These are phyloP conservation scores for Microdochium trichocladiopsis DNA, from an alignment of 2,329 filamentous ascomycete species.

Conservation along the genomic window DNA sequence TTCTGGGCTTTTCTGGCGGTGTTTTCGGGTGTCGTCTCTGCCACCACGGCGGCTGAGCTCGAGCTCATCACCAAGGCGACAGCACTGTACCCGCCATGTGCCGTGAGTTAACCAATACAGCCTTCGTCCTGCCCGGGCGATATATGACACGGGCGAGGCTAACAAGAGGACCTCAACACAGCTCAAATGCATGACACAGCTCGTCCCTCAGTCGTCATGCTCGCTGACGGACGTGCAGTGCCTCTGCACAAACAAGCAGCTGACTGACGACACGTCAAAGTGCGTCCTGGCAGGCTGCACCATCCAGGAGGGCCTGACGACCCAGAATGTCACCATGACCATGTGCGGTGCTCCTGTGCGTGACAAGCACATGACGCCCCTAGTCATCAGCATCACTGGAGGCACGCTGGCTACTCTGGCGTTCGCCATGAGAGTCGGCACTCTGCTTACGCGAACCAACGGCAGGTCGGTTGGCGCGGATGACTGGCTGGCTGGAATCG, in stretches of 20 bases:
- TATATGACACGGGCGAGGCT: too few relatives aligned
- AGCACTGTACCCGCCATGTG: too few relatives aligned
- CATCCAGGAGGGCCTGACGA: not conserved
- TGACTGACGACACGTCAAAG: not conserved
- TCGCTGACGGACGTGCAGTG: not conserved
- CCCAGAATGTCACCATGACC: conserved; percentile 6
- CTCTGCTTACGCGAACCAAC: conserved; percentile 1
- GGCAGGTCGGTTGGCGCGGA: conserved; percentile 7
- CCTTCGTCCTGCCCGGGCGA: too few relatives aligned
- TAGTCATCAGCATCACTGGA: conserved; percentile 7
- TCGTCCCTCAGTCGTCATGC: not conserved
- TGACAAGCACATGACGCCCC: conserved; percentile 4
- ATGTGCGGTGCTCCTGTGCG: conserved; percentile 6
- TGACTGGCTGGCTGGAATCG: conserved; percentile 7
- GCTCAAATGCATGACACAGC: not conserved
- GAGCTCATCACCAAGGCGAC: too few relatives aligned
- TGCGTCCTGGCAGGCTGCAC: not conserved
- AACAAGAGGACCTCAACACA: not conserved
- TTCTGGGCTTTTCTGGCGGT: too few relatives aligned
- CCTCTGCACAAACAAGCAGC: not conserved
- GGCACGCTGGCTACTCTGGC: conserved; percentile 6
- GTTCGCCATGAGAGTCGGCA: conserved; percentile 5
- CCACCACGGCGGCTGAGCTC: too few relatives aligned
- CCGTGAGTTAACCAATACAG: too few relatives aligned
- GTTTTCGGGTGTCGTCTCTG: too few relatives aligned